These are phyloP conservation scores for Hyaloscypha finlandica DNA, from an alignment of 495 filamentous ascomycete species.

Conservation along the genomic window DNA sequence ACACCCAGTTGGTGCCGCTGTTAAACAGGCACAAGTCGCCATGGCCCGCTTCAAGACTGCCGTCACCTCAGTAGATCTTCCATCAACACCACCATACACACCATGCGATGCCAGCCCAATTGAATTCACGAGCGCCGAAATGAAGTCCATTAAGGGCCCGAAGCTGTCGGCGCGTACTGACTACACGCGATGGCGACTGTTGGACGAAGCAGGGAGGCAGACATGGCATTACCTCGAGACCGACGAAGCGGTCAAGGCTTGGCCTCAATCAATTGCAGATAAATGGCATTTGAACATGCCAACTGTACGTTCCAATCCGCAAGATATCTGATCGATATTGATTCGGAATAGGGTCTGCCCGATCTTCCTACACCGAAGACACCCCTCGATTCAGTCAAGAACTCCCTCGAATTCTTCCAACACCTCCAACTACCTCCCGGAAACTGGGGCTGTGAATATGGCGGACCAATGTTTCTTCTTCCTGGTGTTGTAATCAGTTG, in stretches of 20 bases:
- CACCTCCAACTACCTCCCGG: constrained; percentile 84
- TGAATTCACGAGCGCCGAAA: background rate
- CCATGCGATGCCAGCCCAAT: background rate
- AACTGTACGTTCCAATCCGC: constrained; percentile 43
- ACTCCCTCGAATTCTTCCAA: constrained; percentile 88
- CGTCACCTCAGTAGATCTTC: background rate
- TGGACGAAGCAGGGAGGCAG: constrained; percentile 78
- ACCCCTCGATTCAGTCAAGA: constrained; percentile 74
- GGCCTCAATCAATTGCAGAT: constrained; percentile 85
- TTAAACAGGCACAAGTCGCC: background rate
- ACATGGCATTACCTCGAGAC: constrained; percentile 92
- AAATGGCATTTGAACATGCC: constrained; percentile 81
- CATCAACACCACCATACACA: background rate
- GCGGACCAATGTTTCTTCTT: constrained; percentile 83
- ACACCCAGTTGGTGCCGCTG: background rate
- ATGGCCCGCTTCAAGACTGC: background rate
- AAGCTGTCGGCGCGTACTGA: constrained; percentile 63
- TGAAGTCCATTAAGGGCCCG: constrained; percentile 35
- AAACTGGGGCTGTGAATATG: constrained; percentile 97
- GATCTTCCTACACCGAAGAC: constrained; percentile 68
- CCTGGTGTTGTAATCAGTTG: constrained; percentile 84
- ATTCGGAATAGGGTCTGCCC: constrained; percentile 62
- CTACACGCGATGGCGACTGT: constrained; percentile 77
- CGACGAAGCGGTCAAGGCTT: constrained; percentile 69
- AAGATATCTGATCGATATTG: background rate